Evolutionary conservation across 202 grass and related monocot genomes (phyloP), one percentile per base, ranked within the genome.

Genomic region (Zoysia matrella): DNA sequence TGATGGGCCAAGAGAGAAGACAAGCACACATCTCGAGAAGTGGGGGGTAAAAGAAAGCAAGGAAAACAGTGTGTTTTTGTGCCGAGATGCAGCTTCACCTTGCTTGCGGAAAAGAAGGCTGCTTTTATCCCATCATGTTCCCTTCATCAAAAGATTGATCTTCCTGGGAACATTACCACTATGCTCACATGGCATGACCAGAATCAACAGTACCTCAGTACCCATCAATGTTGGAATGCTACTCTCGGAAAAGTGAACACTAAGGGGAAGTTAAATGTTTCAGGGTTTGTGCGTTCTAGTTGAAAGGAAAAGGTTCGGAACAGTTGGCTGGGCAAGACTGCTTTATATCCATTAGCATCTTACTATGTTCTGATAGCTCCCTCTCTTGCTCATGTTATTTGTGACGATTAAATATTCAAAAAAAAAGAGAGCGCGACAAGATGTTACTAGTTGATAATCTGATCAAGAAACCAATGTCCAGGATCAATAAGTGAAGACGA

Each of bases 61-160:
- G 14, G 14, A 74, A 79, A 48, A 75, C 7, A 44, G 61, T 78
- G 61, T 47, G 66, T 71, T 65, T 80, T 79, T 64, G 72, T 49
- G 77, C 47, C 12, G 8, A 69, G 63, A 79, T 76, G 81, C 56
- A 85, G 62, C 9, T 16, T 78, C 84, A 73, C 53, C 44, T 80
- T 87, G 77, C 43, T 74, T 61, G 36, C 65, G 46, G 60, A 53
- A 86, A 83, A 86, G 62, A 83, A 16, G 62, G 14, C 4, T 49
- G 63, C 64, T 90, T 90, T 90, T 53, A 78, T 82, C 63, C 73
- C 70, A 79, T 60, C 79, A 75, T 75, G 88, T 65, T 36, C 30
- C 30, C 30, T 36, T 36, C 30, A 36, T 36, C 30, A 36, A 36
- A 36, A 36, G 30, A 36, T 65, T 79, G 53, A 65, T 89, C 79